phyloP scores from a whole-genome alignment of 306 rosid genomes.

The Lathyrus aphaca region DNA sequence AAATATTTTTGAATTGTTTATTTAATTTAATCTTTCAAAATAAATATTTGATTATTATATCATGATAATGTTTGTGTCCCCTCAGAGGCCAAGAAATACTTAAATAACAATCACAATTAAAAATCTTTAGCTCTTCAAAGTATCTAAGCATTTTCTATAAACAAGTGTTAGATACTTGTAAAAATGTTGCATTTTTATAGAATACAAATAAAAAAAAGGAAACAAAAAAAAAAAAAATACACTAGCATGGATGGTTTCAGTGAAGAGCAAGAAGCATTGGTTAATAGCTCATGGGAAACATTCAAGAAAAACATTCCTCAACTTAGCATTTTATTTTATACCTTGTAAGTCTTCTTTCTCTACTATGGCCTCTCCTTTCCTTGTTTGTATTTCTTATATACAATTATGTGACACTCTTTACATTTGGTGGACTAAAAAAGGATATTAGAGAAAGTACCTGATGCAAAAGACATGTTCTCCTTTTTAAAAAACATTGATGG shows the following conservation, averaged over 20 bases:
- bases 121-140: not conserved
- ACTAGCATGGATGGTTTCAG: slow-evolving; percentile 32
- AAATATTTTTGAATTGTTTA: not conserved
- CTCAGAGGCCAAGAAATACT: not conserved
- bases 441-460: slow-evolving; percentile 44
- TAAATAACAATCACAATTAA: not conserved
- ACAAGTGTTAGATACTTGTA: not conserved
- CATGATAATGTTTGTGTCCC: not conserved
- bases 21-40: not conserved
- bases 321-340: slow-evolving; percentile 34
- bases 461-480: slow-evolving; percentile 38
- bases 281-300: slow-evolving; percentile 36
- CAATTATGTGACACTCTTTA: not conserved
- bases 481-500: slow-evolving; percentile 38
- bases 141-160: not conserved
- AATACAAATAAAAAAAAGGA: not conserved
- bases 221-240: not conserved
- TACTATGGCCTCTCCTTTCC: not conserved
- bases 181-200: not conserved
- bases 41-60: not conserved
- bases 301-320: slow-evolving; percentile 39
- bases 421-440: slow-evolving; percentile 28
- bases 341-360: slow-evolving; percentile 23
- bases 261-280: slow-evolving; percentile 38
- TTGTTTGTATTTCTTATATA: not conserved